Conservation (phyloP, 257 asterid genomes). For the Ocimum tenuiflorum region DNA sequence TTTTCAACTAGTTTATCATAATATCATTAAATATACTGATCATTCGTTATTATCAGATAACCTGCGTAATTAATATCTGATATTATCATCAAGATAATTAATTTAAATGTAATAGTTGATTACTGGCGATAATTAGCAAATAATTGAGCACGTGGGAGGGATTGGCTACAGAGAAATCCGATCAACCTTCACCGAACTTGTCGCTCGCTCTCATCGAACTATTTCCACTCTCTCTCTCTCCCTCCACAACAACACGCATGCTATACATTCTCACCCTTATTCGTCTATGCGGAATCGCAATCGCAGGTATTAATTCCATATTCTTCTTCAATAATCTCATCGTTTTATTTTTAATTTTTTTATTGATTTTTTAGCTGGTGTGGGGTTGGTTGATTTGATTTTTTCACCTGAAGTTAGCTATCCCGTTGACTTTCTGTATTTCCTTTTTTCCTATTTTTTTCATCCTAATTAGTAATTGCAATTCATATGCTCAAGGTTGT, state of each 20-base stretch:
- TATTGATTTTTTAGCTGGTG: background rate
- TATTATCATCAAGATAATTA: too few relatives aligned
- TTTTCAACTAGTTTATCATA: too few relatives aligned
- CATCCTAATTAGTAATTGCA: background rate
- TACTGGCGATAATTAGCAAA: too few relatives aligned
- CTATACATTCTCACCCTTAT: background rate
- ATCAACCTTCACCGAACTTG: background rate
- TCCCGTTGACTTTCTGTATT: background rate
- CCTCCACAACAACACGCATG: background rate
- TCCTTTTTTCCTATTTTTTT: background rate
- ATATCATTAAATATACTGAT: too few relatives aligned
- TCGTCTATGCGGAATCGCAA: background rate
- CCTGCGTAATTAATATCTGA: too few relatives aligned
- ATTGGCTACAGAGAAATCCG: background rate
- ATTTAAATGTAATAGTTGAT: too few relatives aligned
- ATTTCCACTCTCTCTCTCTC: background rate
- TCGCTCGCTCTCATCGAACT: background rate
- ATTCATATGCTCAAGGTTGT: background rate
- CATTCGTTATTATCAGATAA: too few relatives aligned
- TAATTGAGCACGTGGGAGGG: too few relatives aligned
- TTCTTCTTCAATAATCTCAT: background rate
- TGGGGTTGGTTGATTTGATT: background rate
- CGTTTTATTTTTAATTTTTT: background rate
- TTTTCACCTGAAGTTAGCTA: background rate
- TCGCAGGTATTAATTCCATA: conserved; percentile 8